Conservation (phyloP, 352 stramenopile genomes). For the Phytophthora cajani region DNA sequence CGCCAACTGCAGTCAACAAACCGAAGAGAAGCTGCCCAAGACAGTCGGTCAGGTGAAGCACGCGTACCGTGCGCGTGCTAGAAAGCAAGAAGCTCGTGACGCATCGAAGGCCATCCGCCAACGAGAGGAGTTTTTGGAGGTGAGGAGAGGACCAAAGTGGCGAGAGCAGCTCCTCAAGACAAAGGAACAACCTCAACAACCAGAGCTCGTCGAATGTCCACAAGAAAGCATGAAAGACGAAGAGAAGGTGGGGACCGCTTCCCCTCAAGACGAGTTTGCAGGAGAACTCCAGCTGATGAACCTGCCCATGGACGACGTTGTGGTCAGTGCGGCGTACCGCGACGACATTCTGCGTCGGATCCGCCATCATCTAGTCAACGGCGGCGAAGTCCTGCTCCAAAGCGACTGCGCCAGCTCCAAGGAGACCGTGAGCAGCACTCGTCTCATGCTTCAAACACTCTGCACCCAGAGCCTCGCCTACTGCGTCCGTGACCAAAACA, state of each 20-base stretch:
- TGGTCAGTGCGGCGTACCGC: slow-evolving; percentile 25
- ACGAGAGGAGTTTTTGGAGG: slow-evolving; percentile 16
- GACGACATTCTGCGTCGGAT: slow-evolving; percentile 44
- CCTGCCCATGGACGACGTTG: slow-evolving; percentile 23
- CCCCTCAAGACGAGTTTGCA: slow-evolving; percentile 1
- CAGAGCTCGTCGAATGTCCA: background rate
- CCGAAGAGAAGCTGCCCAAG: slow-evolving; percentile 24
- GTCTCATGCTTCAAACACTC: slow-evolving; percentile 59
- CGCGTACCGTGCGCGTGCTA: slow-evolving; percentile 45
- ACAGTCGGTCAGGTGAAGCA: slow-evolving; percentile 57
- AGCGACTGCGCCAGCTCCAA: slow-evolving; percentile 11
- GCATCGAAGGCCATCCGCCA: slow-evolving; percentile 23
- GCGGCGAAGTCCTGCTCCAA: slow-evolving; percentile 37
- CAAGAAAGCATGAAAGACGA: slow-evolving; percentile 4
- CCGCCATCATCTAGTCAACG: slow-evolving; percentile 41
- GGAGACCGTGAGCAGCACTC: slow-evolving; percentile 17
- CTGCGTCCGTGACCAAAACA: slow-evolving; percentile 50
- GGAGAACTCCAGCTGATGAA: slow-evolving; percentile 8
- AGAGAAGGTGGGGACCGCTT: background rate
- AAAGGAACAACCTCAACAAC: slow-evolving; percentile 5
- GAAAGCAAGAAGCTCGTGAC: slow-evolving; percentile 38
- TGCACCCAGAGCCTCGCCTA: slow-evolving; percentile 58
- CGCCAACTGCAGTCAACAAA: background rate
- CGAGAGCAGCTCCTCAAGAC: slow-evolving; percentile 10
- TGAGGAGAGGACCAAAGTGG: slow-evolving; percentile 13